These are phyloP conservation scores for Coprinopsis strossmayeri DNA, from an alignment of 768 basidiomycete species.

Conservation along the genomic window DNA sequence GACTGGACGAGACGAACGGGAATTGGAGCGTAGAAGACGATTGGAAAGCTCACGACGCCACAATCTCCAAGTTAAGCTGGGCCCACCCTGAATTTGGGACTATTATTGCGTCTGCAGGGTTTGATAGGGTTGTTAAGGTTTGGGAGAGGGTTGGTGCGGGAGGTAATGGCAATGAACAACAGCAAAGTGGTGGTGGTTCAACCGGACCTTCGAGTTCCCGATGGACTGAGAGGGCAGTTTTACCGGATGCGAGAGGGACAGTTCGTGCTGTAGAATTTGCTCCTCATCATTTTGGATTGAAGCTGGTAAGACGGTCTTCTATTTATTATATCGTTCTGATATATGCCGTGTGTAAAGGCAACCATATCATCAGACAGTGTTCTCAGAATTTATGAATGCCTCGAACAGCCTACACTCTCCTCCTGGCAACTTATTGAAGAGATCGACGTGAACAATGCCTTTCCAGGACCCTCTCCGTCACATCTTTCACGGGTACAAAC, in stretches of 20 bases:
- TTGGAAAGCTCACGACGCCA: conserved; percentile 98
- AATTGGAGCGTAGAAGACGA: conserved; percentile 79
- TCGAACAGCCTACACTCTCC: conserved; percentile 68
- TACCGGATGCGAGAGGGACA: conserved; percentile 82
- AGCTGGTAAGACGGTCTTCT: conserved; percentile 51
- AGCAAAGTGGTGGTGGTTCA: conserved; percentile 21
- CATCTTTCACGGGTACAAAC: conserved; percentile 44
- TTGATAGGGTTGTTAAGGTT: conserved; percentile 88
- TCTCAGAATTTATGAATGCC: conserved; percentile 85
- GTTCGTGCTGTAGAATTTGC: conserved; percentile 84
- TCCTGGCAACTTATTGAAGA: conserved; percentile 75
- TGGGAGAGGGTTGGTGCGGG: conserved; percentile 63
- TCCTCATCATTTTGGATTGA: conserved; percentile 82
- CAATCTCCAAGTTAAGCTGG: conserved; percentile 80
- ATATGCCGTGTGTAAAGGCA: conserved; percentile 44
- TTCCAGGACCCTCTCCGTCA: conserved; percentile 33
- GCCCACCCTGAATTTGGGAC: conserved; percentile 91
- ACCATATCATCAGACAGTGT: conserved; percentile 83
- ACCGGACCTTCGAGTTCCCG: conserved; percentile 33
- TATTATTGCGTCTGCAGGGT: conserved; percentile 80
- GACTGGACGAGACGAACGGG: conserved; percentile 63
- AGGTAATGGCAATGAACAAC: conserved; percentile 19
- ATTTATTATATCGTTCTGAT: background rate
- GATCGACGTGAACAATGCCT: conserved; percentile 61
- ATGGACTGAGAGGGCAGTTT: conserved; percentile 70